phyloP scores from a whole-genome alignment of 1,284 basidiomycete genomes.

The Pyrrhoderma lamaoense region DNA sequence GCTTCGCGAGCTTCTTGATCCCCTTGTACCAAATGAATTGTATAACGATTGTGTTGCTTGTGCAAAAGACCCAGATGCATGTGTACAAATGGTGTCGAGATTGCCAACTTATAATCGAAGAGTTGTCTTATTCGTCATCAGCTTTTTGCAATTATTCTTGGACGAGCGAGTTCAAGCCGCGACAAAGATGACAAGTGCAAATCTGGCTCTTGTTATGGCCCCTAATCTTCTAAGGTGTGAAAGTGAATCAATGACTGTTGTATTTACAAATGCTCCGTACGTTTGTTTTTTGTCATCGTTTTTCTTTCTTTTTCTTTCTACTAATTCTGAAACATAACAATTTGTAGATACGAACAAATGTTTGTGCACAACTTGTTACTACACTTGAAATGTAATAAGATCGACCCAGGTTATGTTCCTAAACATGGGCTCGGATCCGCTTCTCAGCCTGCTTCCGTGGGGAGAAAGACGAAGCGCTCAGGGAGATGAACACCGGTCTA shows the following conservation, averaged over 20 bases:
- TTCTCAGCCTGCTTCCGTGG: constrained; percentile 19
- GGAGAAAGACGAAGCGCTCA: no score
- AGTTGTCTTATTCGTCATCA: constrained; percentile 80
- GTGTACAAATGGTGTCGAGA: constrained; percentile 65
- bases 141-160: constrained; percentile 84
- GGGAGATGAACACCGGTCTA: no score
- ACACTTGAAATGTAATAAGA: constrained; percentile 65
- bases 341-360: constrained; percentile 69
- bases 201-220: constrained; percentile 78
- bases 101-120: constrained; percentile 80
- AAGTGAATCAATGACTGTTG: constrained; percentile 75
- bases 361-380: constrained; percentile 80
- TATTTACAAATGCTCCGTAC: constrained; percentile 83
- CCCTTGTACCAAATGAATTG: constrained; percentile 79
- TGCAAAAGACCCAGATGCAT: constrained; percentile 58
- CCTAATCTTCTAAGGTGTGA: constrained; percentile 81
- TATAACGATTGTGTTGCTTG: constrained; percentile 80
- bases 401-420: constrained; percentile 71
- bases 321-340: constrained; percentile 14
- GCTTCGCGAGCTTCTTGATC: constrained; percentile 84
- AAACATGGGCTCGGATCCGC: constrained; percentile 66
- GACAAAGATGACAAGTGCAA: constrained; percentile 84
- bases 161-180: constrained; percentile 60
- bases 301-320: constrained; percentile 7
- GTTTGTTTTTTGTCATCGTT: no score